Evolutionary conservation across 2,329 filamentous ascomycete species (phyloP).

Genomic region (Chaetomium olivaceum): DNA sequence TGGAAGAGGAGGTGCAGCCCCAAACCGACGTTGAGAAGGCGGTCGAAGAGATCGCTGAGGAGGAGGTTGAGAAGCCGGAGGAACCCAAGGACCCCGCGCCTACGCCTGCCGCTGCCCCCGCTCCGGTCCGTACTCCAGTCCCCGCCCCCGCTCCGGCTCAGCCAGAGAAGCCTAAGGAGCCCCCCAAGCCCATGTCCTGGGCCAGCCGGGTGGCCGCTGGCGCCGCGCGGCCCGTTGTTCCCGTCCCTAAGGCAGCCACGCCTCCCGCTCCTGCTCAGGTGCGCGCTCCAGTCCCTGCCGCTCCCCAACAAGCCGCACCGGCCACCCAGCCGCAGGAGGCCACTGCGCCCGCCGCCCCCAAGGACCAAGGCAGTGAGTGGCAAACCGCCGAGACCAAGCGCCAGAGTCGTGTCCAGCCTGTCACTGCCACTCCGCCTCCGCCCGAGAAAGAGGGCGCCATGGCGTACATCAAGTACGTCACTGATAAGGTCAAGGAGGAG

Average conservation of each 20-base stretch:
- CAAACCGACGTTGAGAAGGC: slow-evolving; percentile 53
- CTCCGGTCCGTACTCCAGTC: slow-evolving; percentile 44
- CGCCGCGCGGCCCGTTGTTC: slow-evolving; percentile 51
- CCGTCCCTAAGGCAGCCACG: slow-evolving; percentile 59
- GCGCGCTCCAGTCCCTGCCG: slow-evolving; percentile 57
- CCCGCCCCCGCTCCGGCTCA: slow-evolving; percentile 46
- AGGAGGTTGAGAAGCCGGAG: slow-evolving; percentile 59
- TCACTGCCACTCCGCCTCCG: slow-evolving; percentile 55
- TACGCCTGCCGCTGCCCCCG: slow-evolving; percentile 54
- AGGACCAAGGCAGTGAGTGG: slow-evolving; percentile 71
- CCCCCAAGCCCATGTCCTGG: slow-evolving; percentile 70
- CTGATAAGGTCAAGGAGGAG: slow-evolving; percentile 76
- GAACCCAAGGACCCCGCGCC: slow-evolving; percentile 65
- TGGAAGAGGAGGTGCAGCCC: slow-evolving; percentile 41
- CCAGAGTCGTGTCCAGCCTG: slow-evolving; percentile 72
- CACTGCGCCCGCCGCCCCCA: slow-evolving; percentile 39
- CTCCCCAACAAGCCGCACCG: slow-evolving; percentile 42
- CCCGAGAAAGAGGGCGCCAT: slow-evolving; percentile 73
- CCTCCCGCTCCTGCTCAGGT: slow-evolving; percentile 53
- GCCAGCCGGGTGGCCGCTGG: slow-evolving; percentile 67
- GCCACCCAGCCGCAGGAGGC: slow-evolving; percentile 43
- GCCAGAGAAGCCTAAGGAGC: slow-evolving; percentile 50
- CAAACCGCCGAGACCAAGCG: slow-evolving; percentile 88
- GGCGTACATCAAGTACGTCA: slow-evolving; percentile 95
- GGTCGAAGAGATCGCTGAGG: slow-evolving; percentile 54